phyloP scores from a whole-genome alignment of 2,329 filamentous ascomycete genomes.

The Cadophora sp. region DNA sequence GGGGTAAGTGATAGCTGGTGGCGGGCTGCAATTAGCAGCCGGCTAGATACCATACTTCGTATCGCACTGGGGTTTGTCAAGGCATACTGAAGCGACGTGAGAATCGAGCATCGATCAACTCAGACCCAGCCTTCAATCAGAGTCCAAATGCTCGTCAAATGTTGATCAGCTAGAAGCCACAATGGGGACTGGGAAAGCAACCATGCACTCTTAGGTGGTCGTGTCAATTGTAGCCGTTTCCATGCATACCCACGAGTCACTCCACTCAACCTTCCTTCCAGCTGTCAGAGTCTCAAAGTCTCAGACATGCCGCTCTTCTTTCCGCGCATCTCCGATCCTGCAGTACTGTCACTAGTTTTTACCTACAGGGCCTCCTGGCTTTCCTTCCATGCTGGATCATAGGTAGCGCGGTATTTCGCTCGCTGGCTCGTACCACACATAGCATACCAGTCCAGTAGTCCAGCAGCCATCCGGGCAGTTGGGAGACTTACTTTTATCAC shows the following conservation, averaged over 20 bases:
- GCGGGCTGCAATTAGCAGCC: neutral
- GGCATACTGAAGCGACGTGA: neutral
- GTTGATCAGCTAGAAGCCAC: neutral
- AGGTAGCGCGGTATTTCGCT: slow-evolving; percentile 5
- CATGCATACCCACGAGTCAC: neutral
- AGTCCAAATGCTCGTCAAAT: neutral
- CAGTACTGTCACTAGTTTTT: neutral
- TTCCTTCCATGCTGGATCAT: neutral
- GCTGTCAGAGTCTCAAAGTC: neutral
- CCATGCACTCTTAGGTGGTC: neutral
- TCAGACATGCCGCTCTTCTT: neutral
- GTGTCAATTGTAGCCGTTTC: too few relatives aligned
- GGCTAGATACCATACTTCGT: neutral
- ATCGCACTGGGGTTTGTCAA: neutral
- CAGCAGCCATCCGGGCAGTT: neutral
- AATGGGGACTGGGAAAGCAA: neutral
- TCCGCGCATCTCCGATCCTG: neutral
- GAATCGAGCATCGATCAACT: neutral
- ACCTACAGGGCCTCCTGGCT: neutral
- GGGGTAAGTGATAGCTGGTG: neutral
- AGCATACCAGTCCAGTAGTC: neutral
- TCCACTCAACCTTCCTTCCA: neutral
- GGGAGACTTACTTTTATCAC: neutral
- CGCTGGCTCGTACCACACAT: neutral
- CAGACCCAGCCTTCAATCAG: neutral